phyloP scores from a whole-genome alignment of 2,329 filamentous ascomycete species.

The Huntiella abstrusa region DNA sequence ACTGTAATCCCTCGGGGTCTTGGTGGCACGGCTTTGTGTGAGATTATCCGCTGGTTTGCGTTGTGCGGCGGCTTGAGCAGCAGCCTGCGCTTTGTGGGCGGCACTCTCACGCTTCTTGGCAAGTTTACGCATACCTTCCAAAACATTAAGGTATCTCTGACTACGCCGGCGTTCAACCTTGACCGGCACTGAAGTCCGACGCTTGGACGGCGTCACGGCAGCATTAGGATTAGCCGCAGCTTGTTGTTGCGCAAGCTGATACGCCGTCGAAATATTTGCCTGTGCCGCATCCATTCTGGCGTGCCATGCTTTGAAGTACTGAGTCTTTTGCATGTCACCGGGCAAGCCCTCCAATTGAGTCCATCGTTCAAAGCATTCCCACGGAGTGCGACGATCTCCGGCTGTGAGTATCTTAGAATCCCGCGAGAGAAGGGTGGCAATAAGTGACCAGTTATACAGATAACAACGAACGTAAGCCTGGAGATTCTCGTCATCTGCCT shows the following conservation, averaged over 20 bases:
- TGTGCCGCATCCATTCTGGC: conserved; percentile 41
- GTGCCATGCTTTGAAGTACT: conserved; percentile 69
- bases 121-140: conserved; percentile 88
- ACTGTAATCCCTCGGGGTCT: conserved; percentile 83
- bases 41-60: conserved; percentile 56
- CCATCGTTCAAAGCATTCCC: conserved; percentile 98
- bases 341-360: conserved; percentile 79
- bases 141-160: conserved; percentile 68
- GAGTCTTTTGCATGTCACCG: conserved; percentile 82
- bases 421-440: conserved; percentile 59
- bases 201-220: conserved; percentile 21
- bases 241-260: conserved; percentile 29
- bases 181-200: conserved; percentile 56
- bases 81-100: conserved; percentile 76
- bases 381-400: conserved; percentile 76
- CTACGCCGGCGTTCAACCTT: conserved; percentile 75
- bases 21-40: conserved; percentile 31
- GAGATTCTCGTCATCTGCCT: conserved; percentile 77
- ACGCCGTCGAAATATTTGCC: conserved; percentile 32
- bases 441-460: conserved; percentile 94
- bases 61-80: conserved; percentile 52
- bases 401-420: conserved; percentile 66
- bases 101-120: conserved; percentile 83
- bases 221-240: conserved; percentile 13
- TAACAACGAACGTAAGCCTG: conserved; percentile 73